A percentile compares a stretch with the other conserved stretches of the same genome.
These are phyloP conservation scores for Detonula confervacea DNA, from an alignment of 352 stramenopile genomes.

Conservation along the genomic window DNA sequence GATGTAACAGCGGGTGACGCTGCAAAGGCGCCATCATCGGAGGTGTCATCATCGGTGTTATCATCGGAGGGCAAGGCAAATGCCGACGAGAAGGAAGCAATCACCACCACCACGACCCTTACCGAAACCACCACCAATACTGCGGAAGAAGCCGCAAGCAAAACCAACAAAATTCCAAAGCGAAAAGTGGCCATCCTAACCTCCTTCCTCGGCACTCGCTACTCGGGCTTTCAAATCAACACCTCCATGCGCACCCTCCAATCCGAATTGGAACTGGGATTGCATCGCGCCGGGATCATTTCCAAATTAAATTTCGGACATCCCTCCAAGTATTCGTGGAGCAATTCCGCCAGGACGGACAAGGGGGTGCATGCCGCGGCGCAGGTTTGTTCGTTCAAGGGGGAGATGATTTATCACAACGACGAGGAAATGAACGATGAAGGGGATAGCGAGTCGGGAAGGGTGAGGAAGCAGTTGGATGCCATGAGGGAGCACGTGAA, in stretches of 20 bases:
- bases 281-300: conserved; percentile 66
- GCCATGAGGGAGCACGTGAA: conserved; percentile 65
- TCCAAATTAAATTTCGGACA: conserved; percentile 73
- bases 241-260: conserved; percentile 62
- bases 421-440: conserved; percentile 14
- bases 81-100: neutral
- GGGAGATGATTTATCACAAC: conserved; percentile 62
- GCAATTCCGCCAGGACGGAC: conserved; percentile 78
- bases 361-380: conserved; percentile 84
- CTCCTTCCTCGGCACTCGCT: conserved; percentile 65
- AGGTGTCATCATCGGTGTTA: neutral
- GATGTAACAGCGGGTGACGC: conserved; percentile 11
- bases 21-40: conserved; percentile 15
- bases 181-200: conserved; percentile 55
- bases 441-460: neutral
- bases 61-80: neutral
- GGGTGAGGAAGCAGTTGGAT: conserved; percentile 48
- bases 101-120: neutral
- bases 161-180: conserved; percentile 45
- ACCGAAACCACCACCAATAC: conserved; percentile 2
- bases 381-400: conserved; percentile 79
- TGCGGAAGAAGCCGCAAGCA: neutral
- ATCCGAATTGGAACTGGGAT: conserved; percentile 78
- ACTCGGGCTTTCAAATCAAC: conserved; percentile 84
- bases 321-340: conserved; percentile 82